These are phyloP conservation scores for Capsella bursapastoris DNA, from an alignment of 345 rosid species.

Conservation along the genomic window DNA sequence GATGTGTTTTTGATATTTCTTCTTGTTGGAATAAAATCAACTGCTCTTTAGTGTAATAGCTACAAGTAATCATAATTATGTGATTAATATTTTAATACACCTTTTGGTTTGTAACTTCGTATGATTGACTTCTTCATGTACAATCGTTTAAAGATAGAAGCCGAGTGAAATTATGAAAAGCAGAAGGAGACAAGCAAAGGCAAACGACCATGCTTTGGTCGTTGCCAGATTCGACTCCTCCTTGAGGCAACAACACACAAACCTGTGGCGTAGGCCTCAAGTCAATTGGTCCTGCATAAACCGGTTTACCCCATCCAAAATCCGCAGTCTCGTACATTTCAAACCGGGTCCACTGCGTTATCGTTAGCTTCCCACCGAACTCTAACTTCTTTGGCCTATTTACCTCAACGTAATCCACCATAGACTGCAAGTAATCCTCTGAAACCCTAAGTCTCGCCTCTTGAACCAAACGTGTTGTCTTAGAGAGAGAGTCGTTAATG, in stretches of 20 bases:
- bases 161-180: slow-evolving; percentile 55
- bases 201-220: slow-evolving; percentile 67
- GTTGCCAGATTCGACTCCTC: slow-evolving; percentile 50
- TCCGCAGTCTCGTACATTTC: slow-evolving; percentile 79
- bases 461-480: slow-evolving; percentile 59
- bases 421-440: slow-evolving; percentile 80
- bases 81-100: slow-evolving; percentile 15
- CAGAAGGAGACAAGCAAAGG: slow-evolving; percentile 83
- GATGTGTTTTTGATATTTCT: slow-evolving; percentile 2
- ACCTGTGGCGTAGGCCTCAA: slow-evolving; percentile 92
- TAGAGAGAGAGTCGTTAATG: slow-evolving; percentile 51
- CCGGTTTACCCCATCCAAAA: slow-evolving; percentile 90
- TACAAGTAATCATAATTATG: neutral
- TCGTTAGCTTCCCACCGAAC: slow-evolving; percentile 84
- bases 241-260: slow-evolving; percentile 81
- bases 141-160: slow-evolving; percentile 49
- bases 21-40: neutral
- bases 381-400: slow-evolving; percentile 78
- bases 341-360: slow-evolving; percentile 94
- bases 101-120: neutral
- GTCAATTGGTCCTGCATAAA: slow-evolving; percentile 86
- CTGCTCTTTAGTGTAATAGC: neutral
- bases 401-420: slow-evolving; percentile 67
- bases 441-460: slow-evolving; percentile 67
- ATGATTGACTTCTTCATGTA: neutral